Evolutionary conservation across 495 filamentous ascomycete species (phyloP).

Genomic region (Durotheca rogersii): DNA sequence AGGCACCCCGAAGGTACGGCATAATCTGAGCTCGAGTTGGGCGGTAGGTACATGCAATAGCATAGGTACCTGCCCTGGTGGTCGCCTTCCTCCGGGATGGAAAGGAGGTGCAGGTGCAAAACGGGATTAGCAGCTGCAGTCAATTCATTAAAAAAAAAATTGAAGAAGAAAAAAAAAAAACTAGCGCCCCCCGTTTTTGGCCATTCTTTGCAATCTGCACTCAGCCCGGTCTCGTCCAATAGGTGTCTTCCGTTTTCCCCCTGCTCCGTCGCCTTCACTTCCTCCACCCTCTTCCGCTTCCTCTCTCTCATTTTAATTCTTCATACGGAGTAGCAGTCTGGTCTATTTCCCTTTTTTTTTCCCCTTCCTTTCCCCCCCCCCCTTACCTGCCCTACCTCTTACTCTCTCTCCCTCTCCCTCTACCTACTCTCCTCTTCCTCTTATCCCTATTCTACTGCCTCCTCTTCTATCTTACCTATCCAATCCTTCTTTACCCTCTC

Average conservation of each 20-base stretch:
- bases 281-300: slow-evolving; percentile 30
- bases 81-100: no score
- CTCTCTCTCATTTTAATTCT: slow-evolving; percentile 28
- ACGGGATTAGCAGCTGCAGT: slow-evolving; percentile 28
- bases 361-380: slow-evolving; percentile 7
- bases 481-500: slow-evolving; percentile 31
- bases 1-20: no score
- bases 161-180: no score
- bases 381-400: slow-evolving; percentile 10
- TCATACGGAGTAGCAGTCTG: slow-evolving; percentile 30
- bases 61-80: no score
- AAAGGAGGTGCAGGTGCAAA: slow-evolving; percentile 17
- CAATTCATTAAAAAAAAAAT: slow-evolving; percentile 34
- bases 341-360: slow-evolving; percentile 28
- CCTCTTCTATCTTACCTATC: slow-evolving; percentile 40
- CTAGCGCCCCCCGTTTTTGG: slow-evolving; percentile 32
- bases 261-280: slow-evolving; percentile 35
- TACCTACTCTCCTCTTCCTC: slow-evolving; percentile 26
- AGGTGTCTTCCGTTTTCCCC: slow-evolving; percentile 32
- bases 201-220: slow-evolving; percentile 38
- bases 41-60: no score
- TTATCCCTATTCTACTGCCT: slow-evolving; percentile 33
- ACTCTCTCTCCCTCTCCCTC: slow-evolving; percentile 8
- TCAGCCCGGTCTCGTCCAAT: slow-evolving; percentile 33
- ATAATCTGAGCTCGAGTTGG: no score